These are phyloP conservation scores for Alopecurus myosuroides DNA, from an alignment of 176 grass and related monocot species.

Conservation along the genomic window DNA sequence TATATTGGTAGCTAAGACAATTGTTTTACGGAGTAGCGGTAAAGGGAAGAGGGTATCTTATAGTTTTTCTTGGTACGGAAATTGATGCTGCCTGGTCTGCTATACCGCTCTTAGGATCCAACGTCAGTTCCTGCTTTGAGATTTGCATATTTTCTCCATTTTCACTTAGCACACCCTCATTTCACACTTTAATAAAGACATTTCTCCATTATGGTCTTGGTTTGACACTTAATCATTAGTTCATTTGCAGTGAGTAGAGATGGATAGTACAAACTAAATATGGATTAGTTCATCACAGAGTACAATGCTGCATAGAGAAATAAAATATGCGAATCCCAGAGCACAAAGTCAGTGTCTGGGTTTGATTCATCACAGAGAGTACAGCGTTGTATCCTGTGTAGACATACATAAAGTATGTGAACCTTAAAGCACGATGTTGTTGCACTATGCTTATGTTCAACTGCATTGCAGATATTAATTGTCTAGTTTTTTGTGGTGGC, in stretches of 20 bases:
- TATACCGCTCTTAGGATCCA: not conserved
- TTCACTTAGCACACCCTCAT: not conserved
- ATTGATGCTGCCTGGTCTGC: not conserved
- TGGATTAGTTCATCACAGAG: not conserved
- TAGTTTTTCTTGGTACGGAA: not conserved
- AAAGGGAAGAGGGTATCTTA: not conserved
- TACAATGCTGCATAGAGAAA: not conserved
- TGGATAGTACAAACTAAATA: not conserved
- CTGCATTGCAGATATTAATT: conserved; percentile 70
- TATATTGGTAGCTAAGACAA: not conserved
- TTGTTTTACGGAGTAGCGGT: not conserved
- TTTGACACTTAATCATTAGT: not conserved
- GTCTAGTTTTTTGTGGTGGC: conserved; percentile 72
- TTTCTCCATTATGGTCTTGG: not conserved
- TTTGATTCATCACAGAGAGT: not conserved
- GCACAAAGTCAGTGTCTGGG: not conserved
- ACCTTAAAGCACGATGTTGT: not conserved
- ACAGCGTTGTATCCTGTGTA: not conserved
- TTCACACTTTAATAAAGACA: not conserved
- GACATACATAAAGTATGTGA: not conserved
- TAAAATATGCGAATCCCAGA: not conserved
- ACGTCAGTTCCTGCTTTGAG: not conserved
- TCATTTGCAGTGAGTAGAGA: not conserved
- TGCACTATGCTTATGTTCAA: conserved; percentile 27
- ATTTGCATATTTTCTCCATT: not conserved